Conservation (phyloP, 2,329 filamentous ascomycete species). For the Fusarium nelsonii region DNA sequence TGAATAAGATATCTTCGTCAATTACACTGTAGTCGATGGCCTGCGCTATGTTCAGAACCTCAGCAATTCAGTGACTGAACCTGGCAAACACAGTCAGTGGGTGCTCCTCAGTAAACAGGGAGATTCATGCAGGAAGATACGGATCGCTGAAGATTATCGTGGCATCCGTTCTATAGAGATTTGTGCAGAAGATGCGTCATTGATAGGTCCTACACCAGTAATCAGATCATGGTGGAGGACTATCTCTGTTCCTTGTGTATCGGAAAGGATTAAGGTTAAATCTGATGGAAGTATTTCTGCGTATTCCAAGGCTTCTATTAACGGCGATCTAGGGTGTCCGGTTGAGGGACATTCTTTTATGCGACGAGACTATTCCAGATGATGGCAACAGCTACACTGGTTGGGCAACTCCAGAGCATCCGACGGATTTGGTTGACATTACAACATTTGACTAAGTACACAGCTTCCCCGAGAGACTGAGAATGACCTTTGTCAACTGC, state of each 20-base stretch:
- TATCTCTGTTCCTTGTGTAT: constrained; percentile 5
- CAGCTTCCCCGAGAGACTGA: constrained; percentile 5
- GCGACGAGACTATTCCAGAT: background rate
- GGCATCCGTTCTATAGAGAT: constrained; percentile 24
- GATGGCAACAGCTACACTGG: constrained; percentile 1
- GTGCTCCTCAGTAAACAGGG: constrained; percentile 5
- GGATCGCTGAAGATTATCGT: constrained; percentile 30
- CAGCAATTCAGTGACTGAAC: constrained; percentile 2
- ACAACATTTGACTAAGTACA: constrained; percentile 13
- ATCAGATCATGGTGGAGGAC: constrained; percentile 23
- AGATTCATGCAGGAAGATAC: constrained; percentile 12
- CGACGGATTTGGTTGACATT: constrained; percentile 20
- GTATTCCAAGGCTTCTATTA: background rate
- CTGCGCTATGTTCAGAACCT: constrained; percentile 21
- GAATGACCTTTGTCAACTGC: constrained; percentile 18
- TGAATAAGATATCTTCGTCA: constrained; percentile 8
- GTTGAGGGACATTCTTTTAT: constrained; percentile 18
- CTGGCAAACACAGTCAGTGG: background rate
- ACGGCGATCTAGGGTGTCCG: constrained; percentile 15
- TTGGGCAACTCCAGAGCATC: constrained; percentile 22
- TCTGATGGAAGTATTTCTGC: constrained; percentile 4
- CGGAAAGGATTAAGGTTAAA: background rate
- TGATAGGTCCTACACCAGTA: constrained; percentile 23
- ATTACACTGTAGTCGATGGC: constrained; percentile 12
- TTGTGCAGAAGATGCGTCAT: background rate